Evolutionary conservation across 208 protist genomes (phyloP), one percentile per base, ranked within the genome.

Genomic region (Porcisia deanei): DNA sequence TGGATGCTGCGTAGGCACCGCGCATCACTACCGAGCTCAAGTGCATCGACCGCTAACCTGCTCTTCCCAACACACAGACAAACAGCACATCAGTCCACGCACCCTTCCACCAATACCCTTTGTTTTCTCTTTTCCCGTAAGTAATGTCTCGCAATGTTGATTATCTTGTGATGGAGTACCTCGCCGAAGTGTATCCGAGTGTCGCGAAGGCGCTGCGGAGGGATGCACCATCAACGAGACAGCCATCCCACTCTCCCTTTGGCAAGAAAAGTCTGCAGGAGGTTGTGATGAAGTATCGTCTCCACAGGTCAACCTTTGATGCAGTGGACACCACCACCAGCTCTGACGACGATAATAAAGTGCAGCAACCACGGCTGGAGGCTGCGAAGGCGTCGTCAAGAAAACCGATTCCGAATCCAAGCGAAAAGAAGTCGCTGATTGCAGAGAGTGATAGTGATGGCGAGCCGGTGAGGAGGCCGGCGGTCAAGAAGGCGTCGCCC

Each of bases 401-500:
- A 53, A 83, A 84, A 73, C 67, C 70, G 41, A 80, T 83, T 7
- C 77, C 77, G 63, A 86, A 86, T 76, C 49, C 79, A 30, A 83
- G 79, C n/a, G 75, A 76, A 22, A 89, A 91, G 80, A 92, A 84
- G 81, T 81, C 84, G 22, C 80, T 83, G 45, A 75, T 90, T 43
- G 71, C 82, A 2, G 82, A 90, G 81, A 82, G 73, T 71, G 81
- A 88, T 71, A 83, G 88, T n/a, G 87, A 92, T 61, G 86, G 84
- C 70, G 87, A 86, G 68, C 87, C 86, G 7, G 77, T 86, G 60
- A 70, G 43, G 71, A 90, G 85, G 75, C 86, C 86, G 3, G 58
- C 75, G 22, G 65, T 72, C 5, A 79, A 54, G 60, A 88, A 84
- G 81, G 65, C 72, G 16, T 80, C 77, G 2, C 69, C 83, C 16